phyloP scores from a whole-genome alignment of 176 grass and related monocot species.

The Dendrocalamus sinicus region DNA sequence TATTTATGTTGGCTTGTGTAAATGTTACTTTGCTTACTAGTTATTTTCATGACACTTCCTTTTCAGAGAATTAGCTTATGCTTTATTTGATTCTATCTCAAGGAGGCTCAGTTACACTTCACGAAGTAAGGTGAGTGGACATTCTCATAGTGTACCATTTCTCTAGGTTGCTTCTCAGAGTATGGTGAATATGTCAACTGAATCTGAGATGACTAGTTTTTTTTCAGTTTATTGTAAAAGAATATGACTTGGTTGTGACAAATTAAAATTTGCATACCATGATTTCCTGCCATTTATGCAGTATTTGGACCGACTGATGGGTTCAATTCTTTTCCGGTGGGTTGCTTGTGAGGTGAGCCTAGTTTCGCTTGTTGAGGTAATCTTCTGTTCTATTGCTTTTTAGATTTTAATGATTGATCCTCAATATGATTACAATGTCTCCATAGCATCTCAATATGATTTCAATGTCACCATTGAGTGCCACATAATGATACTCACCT shows the following conservation, averaged over 20 bases:
- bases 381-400: slow-evolving; percentile 27
- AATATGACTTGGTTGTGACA: slow-evolving; percentile 9
- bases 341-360: slow-evolving; percentile 93
- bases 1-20: slow-evolving; percentile 19
- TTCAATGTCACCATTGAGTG: neutral
- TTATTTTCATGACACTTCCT: slow-evolving; percentile 42
- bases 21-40: slow-evolving; percentile 29
- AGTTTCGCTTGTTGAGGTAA: slow-evolving; percentile 88
- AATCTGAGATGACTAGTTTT: slow-evolving; percentile 16
- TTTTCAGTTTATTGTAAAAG: slow-evolving; percentile 38
- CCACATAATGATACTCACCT: neutral
- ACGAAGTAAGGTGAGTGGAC: slow-evolving; percentile 68
- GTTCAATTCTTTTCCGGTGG: slow-evolving; percentile 80
- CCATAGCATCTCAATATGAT: slow-evolving; percentile 16
- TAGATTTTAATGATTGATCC: slow-evolving; percentile 10
- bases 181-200: slow-evolving; percentile 3
- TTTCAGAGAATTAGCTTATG: slow-evolving; percentile 71
- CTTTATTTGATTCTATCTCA: slow-evolving; percentile 85
- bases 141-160: neutral
- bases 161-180: neutral
- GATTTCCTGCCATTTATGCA: slow-evolving; percentile 43
- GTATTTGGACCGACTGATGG: slow-evolving; percentile 87
- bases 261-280: slow-evolving; percentile 24
- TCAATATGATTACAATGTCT: slow-evolving; percentile 22
- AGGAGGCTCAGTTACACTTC: slow-evolving; percentile 71